Base-by-base conservation (phyloP, 345 rosid species). In the Boechera divaricarpa region DNA sequence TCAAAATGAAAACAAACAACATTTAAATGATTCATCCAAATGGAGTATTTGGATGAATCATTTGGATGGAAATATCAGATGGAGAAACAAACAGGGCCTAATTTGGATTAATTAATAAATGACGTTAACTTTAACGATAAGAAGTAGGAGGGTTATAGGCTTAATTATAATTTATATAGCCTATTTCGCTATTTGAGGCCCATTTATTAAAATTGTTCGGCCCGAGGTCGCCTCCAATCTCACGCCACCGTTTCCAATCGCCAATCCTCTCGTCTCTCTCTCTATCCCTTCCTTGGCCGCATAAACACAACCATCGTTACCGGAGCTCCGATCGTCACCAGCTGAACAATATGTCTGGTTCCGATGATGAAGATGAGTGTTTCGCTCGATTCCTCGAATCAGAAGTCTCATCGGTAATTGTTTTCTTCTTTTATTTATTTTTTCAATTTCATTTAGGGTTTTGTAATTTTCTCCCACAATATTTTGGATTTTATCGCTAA, bases 331-430 rank as follows among this genome's bases (percentile, higher is more conserved):
- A 72, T 65, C 31, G 16, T 64, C 16, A 26, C 77, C 70, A 8
- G 4, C 52, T 52, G 12, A 24, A 49, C 10, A 1, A 12, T 7
- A 90, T 90, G 96, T 73, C 87, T 41, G 35, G 80, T 2, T 87
- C 87, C 56, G 94, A 88, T 73, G 90, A 88, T 18, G 97, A 91
- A 79, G 89, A 90, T 79, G 89, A 87, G 60, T 75, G 45, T 18
- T 82, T 90, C 49, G 92, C 94, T 39, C 81, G 85, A 5, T 88
- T 90, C 82, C 90, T 94, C 28, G 98, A 94, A 76, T 87, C 97
- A 29, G 94, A 94, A 80, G 86, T 88, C 77, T 74, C 79, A 77
- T 88, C 76, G 89, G 87, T 75, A 83, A 76, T 31, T 21, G 0
- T 29, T 47, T 70, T 59, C 26, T 48, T 13, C 16, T 2, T 59